Base-by-base conservation (phyloP, 1,284 basidiomycete species). In the Moesziomyces aphidis region DNA sequence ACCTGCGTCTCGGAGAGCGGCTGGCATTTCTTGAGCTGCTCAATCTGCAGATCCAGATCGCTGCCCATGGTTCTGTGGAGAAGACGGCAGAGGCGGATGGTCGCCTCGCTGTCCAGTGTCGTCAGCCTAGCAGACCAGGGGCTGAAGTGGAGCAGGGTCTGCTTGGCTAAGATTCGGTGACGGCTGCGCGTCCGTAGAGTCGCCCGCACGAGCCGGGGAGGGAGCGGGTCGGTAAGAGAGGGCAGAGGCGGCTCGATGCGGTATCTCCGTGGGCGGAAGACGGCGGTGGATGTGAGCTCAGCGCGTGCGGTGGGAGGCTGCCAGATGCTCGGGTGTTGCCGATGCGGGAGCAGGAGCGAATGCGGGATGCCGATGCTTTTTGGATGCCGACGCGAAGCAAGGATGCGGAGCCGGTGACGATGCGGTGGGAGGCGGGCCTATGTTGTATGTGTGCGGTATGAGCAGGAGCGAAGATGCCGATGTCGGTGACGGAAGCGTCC, bases 1-100 rank as follows among this genome's bases (percentile, higher is more conserved):
- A 81, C 80, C 48, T 81, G 73, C 6, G 76, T 74, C 55, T 83
- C 82, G 26, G 78, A 73, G 43, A 83, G 66, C 13, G 76, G 78
- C 50, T 82, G 70, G 55, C 82, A 83, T 50, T 72, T 59, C 43
- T 76, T 76, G 28, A 83, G 74, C 55, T 81, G 82, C 63, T 76
- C 78, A 31, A 83, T 82, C 55, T 83, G 81, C 53, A 62, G 66
- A 36, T 80, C 78, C 36, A 80, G 64, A 53, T 80, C 67, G 64
- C 71, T 73, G 3, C 53, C 51, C 78, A 79, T 77, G 55, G 61
- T 55, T 39, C 50, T 34, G 43, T 21, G 34, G 47, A 13, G n/a
- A 19, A 21, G 54, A 58, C 48, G 56, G 53, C 44, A 45, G 55
- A 48, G 61, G 58, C 50, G 52, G 50, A 31, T 46, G n/a, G 24